phyloP scores from a whole-genome alignment of 805 yeast species.

The Candida incommunis region DNA sequence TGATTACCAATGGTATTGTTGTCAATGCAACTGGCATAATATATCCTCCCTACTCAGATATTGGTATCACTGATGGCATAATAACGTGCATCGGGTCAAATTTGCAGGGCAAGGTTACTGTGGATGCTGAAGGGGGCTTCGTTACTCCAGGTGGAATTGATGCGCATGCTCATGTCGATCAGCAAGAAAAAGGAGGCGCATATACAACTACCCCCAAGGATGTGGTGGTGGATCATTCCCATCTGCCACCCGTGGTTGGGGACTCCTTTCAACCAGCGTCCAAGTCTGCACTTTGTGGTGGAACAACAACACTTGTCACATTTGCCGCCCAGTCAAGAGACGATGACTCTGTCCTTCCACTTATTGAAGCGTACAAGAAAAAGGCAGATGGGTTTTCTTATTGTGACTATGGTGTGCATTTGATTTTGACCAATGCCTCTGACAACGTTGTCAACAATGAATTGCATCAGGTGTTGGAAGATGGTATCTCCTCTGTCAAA shows the following conservation, averaged over 20 bases:
- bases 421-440: slow-evolving; percentile 27
- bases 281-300: slow-evolving; percentile 34
- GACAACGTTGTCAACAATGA: slow-evolving; percentile 21
- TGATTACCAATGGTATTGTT: neutral
- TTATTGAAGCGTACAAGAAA: slow-evolving; percentile 22
- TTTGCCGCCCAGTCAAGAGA: slow-evolving; percentile 32
- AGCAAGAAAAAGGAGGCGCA: slow-evolving; percentile 18
- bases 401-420: slow-evolving; percentile 37
- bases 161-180: slow-evolving; percentile 35
- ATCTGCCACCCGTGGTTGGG: slow-evolving; percentile 21
- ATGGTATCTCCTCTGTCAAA: slow-evolving; percentile 28
- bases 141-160: slow-evolving; percentile 41
- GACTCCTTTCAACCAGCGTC: slow-evolving; percentile 33
- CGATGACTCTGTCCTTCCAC: slow-evolving; percentile 16
- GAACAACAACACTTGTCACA: slow-evolving; percentile 34
- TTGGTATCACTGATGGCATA: slow-evolving; percentile 28
- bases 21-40: slow-evolving; percentile 8
- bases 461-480: slow-evolving; percentile 21
- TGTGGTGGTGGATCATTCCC: neutral
- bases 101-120: slow-evolving; percentile 17
- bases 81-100: slow-evolving; percentile 24
- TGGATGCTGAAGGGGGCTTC: slow-evolving; percentile 34
- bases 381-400: slow-evolving; percentile 21
- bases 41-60: slow-evolving; percentile 18
- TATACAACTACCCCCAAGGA: neutral